Base-by-base conservation (phyloP, 1,284 basidiomycete species). In the Trichosporon sp. region DNA sequence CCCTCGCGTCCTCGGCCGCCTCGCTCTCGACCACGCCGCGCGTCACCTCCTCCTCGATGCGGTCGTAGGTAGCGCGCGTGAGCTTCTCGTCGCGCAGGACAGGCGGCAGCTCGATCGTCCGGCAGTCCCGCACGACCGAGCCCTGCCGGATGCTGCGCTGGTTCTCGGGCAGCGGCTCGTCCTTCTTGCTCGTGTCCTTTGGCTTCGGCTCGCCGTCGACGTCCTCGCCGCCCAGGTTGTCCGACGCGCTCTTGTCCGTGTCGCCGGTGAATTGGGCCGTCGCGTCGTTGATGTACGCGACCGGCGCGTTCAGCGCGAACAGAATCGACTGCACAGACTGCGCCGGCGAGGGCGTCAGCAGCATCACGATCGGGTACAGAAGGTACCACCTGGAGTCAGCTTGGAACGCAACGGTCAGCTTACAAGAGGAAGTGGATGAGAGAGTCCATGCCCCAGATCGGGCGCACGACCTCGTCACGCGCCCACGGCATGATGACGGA, bases 401-500 rank as follows among this genome's bases (percentile, higher is more conserved):
- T 15, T 13, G 1, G n/a, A 15, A 11, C 6, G 11, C 2, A 1
- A n/a, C 25, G 1, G 18, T 62, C 5, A 60, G 18, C 79, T 71
- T 66, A 83, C 78, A 77, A 65, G 2, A 79, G 47, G 68, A 71
- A 72, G 29, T 73, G 70, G 25, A 76, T 44, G 11, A 67, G 58
- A 2, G 71, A 72, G 5, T 68, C 72, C 58, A 74, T 62, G 38
- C 73, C 75, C 63, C 77, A 64, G 25, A 78, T 65, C 5, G 78
- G 76, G 35, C 75, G 71, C 18, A 81, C 62, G 18, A 82, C 77
- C 68, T 82, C 81, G 21, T 74, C 75, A 47, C 82, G 75, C 18
- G 81, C 75, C 78, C 80, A 80, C 0, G 77, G 77, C 77, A 83
- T 82, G 64, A 83, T 71, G 2, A 82, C 82, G 32, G 72, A 73